Evolutionary conservation across 2,329 filamentous ascomycete species (phyloP).

Genomic region (Stachybotrys chartarum): DNA sequence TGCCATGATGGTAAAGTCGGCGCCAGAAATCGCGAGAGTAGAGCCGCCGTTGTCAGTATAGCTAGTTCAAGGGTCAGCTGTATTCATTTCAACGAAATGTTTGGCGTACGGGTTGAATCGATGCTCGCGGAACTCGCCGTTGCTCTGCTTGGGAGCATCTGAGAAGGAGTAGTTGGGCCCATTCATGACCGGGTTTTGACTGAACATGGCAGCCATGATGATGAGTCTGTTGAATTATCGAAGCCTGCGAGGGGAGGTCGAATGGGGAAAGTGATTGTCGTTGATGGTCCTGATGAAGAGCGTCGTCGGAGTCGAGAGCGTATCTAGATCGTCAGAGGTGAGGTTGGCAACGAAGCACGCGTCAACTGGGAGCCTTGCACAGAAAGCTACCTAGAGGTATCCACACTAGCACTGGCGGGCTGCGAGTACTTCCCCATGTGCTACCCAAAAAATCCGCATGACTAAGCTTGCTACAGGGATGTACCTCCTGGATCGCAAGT

Average conservation of each 20-base stretch:
- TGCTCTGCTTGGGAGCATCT: conserved; percentile 47
- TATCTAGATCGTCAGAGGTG: conserved; percentile 8
- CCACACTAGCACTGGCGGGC: background rate
- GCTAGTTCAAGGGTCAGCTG: conserved; percentile 33
- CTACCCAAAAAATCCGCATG: conserved; percentile 16
- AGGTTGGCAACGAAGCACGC: conserved; percentile 26
- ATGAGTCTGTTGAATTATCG: conserved; percentile 1
- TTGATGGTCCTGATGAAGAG: conserved; percentile 2
- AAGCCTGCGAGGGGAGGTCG: conserved; percentile 2
- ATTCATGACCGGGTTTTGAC: conserved; percentile 62
- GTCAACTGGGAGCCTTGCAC: conserved; percentile 46
- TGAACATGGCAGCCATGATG: conserved; percentile 60
- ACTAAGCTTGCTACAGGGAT: conserved; percentile 27
- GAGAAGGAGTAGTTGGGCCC: conserved; percentile 64
- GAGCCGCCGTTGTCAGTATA: conserved; percentile 98
- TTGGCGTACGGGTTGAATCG: conserved; percentile 80
- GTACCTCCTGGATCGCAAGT: conserved; percentile 12
- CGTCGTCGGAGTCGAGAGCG: conserved; percentile 1
- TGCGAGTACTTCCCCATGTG: background rate
- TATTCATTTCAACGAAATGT: background rate
- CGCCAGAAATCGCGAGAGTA: conserved; percentile 88
- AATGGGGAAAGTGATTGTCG: conserved; percentile 4
- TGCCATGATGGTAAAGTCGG: conserved; percentile 91
- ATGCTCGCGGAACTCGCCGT: conserved; percentile 60
- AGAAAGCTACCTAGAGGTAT: conserved; percentile 2